Evolutionary conservation across 352 stramenopile genomes (phyloP).

Genomic region (Pythium rishiriense): DNA sequence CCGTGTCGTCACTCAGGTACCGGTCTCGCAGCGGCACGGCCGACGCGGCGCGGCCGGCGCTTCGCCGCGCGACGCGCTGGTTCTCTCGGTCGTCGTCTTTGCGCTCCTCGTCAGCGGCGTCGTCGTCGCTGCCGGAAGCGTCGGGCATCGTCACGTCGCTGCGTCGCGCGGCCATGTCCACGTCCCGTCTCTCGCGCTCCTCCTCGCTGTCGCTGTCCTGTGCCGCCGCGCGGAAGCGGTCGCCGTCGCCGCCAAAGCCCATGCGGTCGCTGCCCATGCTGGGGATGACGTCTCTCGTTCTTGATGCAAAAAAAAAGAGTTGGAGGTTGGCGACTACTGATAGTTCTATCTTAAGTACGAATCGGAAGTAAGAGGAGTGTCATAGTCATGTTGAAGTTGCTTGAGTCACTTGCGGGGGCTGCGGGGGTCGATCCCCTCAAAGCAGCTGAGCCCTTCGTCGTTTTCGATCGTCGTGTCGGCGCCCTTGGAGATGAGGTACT

Average conservation of each 20-base stretch:
- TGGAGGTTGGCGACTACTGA: conserved; percentile 14
- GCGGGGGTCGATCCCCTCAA: conserved; percentile 55
- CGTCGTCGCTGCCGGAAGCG: conserved; percentile 18
- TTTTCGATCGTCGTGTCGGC: conserved; percentile 74
- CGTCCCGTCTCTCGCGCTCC: conserved; percentile 15
- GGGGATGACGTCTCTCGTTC: neutral
- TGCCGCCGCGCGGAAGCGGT: conserved; percentile 14
- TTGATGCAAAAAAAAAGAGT: conserved; percentile 6
- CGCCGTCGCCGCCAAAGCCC: conserved; percentile 28
- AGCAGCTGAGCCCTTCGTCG: conserved; percentile 60
- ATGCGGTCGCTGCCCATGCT: conserved; percentile 67
- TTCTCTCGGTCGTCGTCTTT: neutral
- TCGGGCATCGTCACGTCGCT: conserved; percentile 23
- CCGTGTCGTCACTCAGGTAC: conserved; percentile 57
- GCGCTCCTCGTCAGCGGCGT: neutral
- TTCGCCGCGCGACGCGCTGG: conserved; percentile 1
- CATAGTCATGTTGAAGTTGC: neutral
- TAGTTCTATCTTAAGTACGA: conserved; percentile 1
- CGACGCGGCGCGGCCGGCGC: no score
- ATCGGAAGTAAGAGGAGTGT: neutral
- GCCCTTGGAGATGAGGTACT: conserved; percentile 89
- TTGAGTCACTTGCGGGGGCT: conserved; percentile 30
- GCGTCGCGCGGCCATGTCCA: conserved; percentile 13
- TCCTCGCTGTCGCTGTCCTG: conserved; percentile 27
- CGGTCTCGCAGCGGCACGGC: neutral